A percentile compares a stretch with the other conserved stretches of the same genome.
Conservation (phyloP, 768 basidiomycete genomes). For the Peribolospora baueri region DNA sequence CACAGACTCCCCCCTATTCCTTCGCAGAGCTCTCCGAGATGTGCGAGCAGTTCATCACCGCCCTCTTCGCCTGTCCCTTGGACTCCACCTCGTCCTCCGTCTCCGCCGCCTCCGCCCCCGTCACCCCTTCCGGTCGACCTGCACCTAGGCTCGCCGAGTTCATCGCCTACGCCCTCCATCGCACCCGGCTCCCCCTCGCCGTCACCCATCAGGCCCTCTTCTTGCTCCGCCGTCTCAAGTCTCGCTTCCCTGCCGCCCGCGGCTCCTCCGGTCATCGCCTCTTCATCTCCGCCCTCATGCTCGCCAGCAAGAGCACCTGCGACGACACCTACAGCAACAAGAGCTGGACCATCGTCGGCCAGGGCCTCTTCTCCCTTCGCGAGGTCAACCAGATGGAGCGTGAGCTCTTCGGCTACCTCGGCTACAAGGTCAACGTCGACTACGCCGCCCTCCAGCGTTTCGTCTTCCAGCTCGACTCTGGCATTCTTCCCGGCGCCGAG, state of each 20-base stretch:
- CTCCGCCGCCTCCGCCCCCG: constrained; percentile 21
- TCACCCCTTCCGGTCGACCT: constrained; percentile 14
- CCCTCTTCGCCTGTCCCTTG: constrained; percentile 3
- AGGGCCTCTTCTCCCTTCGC: constrained; percentile 56
- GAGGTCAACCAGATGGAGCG: constrained; percentile 95
- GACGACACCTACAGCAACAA: constrained; percentile 88
- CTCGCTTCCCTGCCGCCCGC: constrained; percentile 70
- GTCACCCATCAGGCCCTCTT: constrained; percentile 46
- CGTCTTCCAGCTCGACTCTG: constrained; percentile 17
- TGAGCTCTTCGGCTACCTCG: constrained; percentile 77
- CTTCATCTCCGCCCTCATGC: constrained; percentile 78
- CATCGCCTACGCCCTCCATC: constrained; percentile 67
- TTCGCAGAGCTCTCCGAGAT: constrained; percentile 7
- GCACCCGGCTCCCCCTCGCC: constrained; percentile 44
- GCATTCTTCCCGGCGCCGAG: neutral
- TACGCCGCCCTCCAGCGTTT: constrained; percentile 20
- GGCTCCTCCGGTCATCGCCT: constrained; percentile 74
- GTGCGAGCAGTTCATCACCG: constrained; percentile 9
- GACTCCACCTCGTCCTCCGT: neutral
- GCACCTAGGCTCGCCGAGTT: constrained; percentile 47
- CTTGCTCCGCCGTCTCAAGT: constrained; percentile 60
- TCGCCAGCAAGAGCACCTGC: constrained; percentile 38
- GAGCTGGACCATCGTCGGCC: constrained; percentile 72
- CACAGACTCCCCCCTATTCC: neutral
- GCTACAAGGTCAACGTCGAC: constrained; percentile 36